Percentiles rank a stretch among this genome's conserved stretches.
Evolutionary conservation across 2,329 filamentous ascomycete genomes (phyloP).

Genomic region (Alternaria gansuensis): DNA sequence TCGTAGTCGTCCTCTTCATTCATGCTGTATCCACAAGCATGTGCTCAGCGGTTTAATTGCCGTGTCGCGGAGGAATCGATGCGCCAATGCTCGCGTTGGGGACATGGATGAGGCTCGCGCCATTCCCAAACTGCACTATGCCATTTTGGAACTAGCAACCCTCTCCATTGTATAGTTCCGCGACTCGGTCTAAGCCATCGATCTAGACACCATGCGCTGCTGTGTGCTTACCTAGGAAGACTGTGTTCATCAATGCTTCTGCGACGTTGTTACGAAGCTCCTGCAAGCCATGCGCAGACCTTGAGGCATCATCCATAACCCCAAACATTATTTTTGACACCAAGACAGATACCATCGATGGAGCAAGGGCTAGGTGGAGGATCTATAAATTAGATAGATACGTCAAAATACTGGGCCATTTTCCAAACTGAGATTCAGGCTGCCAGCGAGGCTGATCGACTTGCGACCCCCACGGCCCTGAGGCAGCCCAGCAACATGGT

Average conservation of each 20-base stretch:
- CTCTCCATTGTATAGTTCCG: neutral
- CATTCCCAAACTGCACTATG: conserved; percentile 7
- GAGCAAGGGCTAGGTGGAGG: neutral
- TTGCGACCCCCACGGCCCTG: too few relatives aligned
- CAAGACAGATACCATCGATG: neutral
- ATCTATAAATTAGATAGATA: neutral
- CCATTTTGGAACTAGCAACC: neutral
- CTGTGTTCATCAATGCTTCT: too few relatives aligned
- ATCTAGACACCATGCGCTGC: too few relatives aligned
- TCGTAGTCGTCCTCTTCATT: conserved; percentile 60
- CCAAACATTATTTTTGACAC: neutral
- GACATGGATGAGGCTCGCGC: conserved; percentile 23
- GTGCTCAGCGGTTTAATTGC: conserved; percentile 1
- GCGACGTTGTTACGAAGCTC: too few relatives aligned
- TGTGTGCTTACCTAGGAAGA: too few relatives aligned
- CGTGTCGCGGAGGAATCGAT: conserved; percentile 12
- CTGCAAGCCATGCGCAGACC: too few relatives aligned
- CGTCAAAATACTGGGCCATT: conserved; percentile 1
- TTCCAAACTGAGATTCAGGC: neutral
- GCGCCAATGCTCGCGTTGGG: conserved; percentile 17
- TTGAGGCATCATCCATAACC: too few relatives aligned
- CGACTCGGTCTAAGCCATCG: too few relatives aligned
- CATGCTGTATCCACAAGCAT: conserved; percentile 35
- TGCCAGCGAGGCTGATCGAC: conserved; percentile 2
- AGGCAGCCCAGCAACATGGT: neutral